phyloP scores from a whole-genome alignment of 2,329 filamentous ascomycete species.

The Ophiostoma perfectum region DNA sequence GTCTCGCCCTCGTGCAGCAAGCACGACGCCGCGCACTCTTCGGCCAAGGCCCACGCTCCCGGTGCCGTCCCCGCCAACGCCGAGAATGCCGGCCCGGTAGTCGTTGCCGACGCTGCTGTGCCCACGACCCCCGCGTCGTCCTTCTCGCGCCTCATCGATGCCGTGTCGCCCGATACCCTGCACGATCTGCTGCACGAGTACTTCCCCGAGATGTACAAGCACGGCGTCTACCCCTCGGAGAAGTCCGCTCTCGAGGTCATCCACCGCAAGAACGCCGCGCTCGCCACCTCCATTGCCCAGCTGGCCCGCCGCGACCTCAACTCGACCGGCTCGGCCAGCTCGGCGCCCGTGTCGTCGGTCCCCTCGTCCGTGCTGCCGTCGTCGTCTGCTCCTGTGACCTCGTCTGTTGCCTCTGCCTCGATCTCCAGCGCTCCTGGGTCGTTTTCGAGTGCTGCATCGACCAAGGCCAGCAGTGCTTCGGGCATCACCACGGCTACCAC shows the following conservation, averaged over 20 bases:
- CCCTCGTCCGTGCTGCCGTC: slow-evolving; percentile 22
- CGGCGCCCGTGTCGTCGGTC: slow-evolving; percentile 27
- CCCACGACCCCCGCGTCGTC: slow-evolving; percentile 11
- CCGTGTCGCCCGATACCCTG: slow-evolving; percentile 36
- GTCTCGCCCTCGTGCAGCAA: neutral
- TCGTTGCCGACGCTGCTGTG: neutral
- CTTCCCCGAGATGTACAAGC: slow-evolving; percentile 57
- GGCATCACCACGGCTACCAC: neutral
- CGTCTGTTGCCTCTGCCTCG: neutral
- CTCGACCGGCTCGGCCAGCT: slow-evolving; percentile 30
- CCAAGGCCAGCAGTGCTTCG: neutral
- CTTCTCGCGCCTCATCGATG: slow-evolving; percentile 27
- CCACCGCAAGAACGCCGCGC: slow-evolving; percentile 53
- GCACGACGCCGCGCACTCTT: neutral
- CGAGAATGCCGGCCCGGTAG: neutral
- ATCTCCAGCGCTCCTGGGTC: slow-evolving; percentile 17
- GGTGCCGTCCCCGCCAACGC: neutral
- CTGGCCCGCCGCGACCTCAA: slow-evolving; percentile 52
- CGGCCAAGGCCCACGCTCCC: neutral
- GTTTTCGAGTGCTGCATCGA: slow-evolving; percentile 9
- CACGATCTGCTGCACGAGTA: slow-evolving; percentile 62
- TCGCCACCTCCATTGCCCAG: slow-evolving; percentile 58
- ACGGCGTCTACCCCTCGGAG: slow-evolving; percentile 63
- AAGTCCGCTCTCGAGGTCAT: slow-evolving; percentile 58
- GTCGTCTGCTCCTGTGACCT: slow-evolving; percentile 23